Evolutionary conservation across 1,284 basidiomycete genomes (phyloP), one percentile per base, ranked within the genome.

Genomic region (Sporisorium graminicola): DNA sequence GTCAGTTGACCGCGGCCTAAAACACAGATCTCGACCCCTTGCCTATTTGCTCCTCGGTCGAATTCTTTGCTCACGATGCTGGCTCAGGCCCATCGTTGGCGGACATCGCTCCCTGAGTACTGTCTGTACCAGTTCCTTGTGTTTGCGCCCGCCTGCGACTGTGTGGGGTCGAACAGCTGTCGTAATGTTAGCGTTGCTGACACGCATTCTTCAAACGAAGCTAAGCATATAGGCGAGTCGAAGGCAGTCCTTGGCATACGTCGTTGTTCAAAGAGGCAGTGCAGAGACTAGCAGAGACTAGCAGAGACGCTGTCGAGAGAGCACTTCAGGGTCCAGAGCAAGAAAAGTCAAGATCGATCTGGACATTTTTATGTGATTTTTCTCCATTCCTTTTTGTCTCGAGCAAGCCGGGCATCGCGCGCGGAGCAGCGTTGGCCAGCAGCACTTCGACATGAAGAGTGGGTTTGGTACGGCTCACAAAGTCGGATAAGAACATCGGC

Each of bases 311-410:
- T n/a, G n/a, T n/a, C n/a, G 22, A 46, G 40, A 20, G 27, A 10
- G n/a, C 31, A 16, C 13, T n/a, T 53, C 47, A 40, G 53, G 44
- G 52, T 54, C 50, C 60, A 52, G n/a, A 27, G 24, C 27, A 12
- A 8, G 14, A 3, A 35, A 44, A 26, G 40, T 46, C 50, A 52
- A 57, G 54, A 57, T 64, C 54, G 54, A 57, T 64, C 53, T 57
- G 54, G 47, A 49, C 31, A 53, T 40, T 12, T 22, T 42, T 42
- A n/a, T n/a, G n/a, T n/a, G n/a, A n/a, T 29, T 29, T 9, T 14
- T 29, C 9, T 44, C 5, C 20, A 20, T 20, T 22, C 9, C 24
- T 12, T 44, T 44, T 50, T 50, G 44, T 22, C 16, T n/a, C 18
- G 16, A 7, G 44, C 24, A 29, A 43, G 49, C 24, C 58, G 58